Percentiles rank a stretch among this genome's conserved stretches.
Conservation (phyloP, 306 rosid genomes). For the Gastrolobium villosum region DNA sequence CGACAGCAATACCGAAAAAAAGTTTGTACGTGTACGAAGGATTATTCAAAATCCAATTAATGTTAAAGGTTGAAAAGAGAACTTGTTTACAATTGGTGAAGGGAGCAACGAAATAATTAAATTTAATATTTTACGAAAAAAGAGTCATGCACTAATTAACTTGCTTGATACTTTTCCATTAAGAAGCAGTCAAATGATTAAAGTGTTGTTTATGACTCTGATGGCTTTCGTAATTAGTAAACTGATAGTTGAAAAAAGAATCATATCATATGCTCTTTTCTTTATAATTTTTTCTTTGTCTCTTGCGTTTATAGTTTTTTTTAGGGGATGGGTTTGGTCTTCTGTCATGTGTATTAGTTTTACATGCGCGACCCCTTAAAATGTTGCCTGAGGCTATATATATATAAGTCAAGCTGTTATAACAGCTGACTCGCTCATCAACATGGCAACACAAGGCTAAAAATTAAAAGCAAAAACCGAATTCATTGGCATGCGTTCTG, state of each 20-base stretch:
- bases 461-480: constrained; percentile 41
- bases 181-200: constrained; percentile 45
- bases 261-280: constrained; percentile 12
- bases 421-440: constrained; percentile 40
- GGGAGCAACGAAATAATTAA: not conserved
- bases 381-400: not conserved
- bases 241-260: constrained; percentile 20
- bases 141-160: constrained; percentile 17
- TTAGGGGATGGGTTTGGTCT: not conserved
- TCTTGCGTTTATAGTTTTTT: not conserved
- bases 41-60: not conserved
- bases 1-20: not conserved
- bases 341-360: constrained; percentile 6
- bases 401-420: not conserved
- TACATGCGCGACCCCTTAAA: not conserved
- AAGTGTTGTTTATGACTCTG: constrained; percentile 4
- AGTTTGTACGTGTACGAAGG: not conserved
- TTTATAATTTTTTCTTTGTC: not conserved
- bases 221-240: constrained; percentile 12
- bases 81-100: not conserved
- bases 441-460: constrained; percentile 45
- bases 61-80: not conserved
- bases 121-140: not conserved
- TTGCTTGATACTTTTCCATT: constrained; percentile 18
- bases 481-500: constrained; percentile 14